Evolutionary conservation across 1,284 basidiomycete genomes (phyloP).

Genomic region (Stereum hirsutum): DNA sequence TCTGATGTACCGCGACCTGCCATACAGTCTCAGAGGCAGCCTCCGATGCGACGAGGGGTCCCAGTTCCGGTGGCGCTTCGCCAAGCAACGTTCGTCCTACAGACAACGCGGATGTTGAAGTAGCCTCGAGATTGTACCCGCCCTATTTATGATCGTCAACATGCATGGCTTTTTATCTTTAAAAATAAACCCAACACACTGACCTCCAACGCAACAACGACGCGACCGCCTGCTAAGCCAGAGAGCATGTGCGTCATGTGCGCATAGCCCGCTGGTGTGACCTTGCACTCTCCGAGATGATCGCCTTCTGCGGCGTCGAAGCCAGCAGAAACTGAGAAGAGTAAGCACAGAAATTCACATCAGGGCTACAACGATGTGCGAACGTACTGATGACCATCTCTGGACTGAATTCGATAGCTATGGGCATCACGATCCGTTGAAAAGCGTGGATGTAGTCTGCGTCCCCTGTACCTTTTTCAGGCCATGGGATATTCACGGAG

Average conservation of each 20-base stretch:
- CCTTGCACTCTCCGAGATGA: constrained; percentile 82
- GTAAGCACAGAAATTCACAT: constrained; percentile 4
- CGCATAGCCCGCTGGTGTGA: constrained; percentile 91
- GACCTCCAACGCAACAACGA: constrained; percentile 94
- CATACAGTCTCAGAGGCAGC: constrained; percentile 81
- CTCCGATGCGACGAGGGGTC: constrained; percentile 63
- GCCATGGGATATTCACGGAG: constrained; percentile 97
- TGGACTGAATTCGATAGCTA: constrained; percentile 92
- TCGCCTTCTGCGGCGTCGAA: constrained; percentile 97
- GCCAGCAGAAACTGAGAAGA: constrained; percentile 80
- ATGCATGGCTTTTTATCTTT: neutral
- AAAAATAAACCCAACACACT: constrained; percentile 8
- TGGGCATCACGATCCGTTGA: constrained; percentile 93
- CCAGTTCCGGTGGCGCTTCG: constrained; percentile 71
- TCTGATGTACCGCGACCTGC: constrained; percentile 80
- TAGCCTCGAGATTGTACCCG: constrained; percentile 90
- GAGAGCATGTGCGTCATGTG: constrained; percentile 98
- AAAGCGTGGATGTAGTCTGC: constrained; percentile 97
- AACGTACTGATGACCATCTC: constrained; percentile 90
- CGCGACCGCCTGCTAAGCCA: constrained; percentile 80
- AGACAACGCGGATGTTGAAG: constrained; percentile 80
- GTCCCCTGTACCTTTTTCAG: constrained; percentile 81
- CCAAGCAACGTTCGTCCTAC: constrained; percentile 84
- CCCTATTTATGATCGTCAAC: constrained; percentile 45
- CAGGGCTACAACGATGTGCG: neutral